phyloP scores from a whole-genome alignment of 2,329 filamentous ascomycete species.

The Colletotrichum zoysiae region DNA sequence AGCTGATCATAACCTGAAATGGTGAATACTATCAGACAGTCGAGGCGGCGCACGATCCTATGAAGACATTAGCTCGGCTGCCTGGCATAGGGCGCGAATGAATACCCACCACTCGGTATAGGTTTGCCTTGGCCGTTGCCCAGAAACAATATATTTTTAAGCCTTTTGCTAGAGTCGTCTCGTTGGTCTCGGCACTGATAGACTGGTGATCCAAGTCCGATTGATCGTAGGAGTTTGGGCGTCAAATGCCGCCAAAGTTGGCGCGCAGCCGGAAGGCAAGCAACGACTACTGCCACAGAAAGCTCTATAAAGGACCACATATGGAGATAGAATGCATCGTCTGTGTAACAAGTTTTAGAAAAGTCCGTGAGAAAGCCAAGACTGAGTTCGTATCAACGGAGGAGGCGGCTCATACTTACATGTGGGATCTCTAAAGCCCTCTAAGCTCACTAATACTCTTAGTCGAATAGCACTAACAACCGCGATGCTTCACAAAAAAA shows the following conservation, averaged over 20 bases:
- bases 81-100: not conserved
- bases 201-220: not conserved
- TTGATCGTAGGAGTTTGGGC: slow-evolving; percentile 6
- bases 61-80: not conserved
- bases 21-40: not conserved
- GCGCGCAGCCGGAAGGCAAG: slow-evolving; percentile 51
- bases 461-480: slow-evolving; percentile 54
- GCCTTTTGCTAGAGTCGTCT: slow-evolving; percentile 9
- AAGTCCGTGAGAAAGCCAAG: slow-evolving; percentile 52
- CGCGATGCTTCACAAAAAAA: slow-evolving; percentile 49
- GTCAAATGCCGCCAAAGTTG: slow-evolving; percentile 29
- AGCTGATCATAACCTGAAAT: not conserved
- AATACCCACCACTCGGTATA: not conserved
- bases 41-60: not conserved
- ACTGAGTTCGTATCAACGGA: slow-evolving; percentile 55
- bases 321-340: slow-evolving; percentile 55
- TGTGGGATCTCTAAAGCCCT: slow-evolving; percentile 53
- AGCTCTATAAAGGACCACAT: slow-evolving; percentile 61
- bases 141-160: not conserved
- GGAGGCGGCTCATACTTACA: slow-evolving; percentile 51
- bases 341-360: not conserved
- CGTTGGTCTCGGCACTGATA: not conserved
- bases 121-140: not conserved
- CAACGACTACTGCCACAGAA: slow-evolving; percentile 58
- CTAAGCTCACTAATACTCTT: slow-evolving; percentile 52